phyloP scores from a whole-genome alignment of 1,284 basidiomycete genomes.

The Termitomyces sp. region DNA sequence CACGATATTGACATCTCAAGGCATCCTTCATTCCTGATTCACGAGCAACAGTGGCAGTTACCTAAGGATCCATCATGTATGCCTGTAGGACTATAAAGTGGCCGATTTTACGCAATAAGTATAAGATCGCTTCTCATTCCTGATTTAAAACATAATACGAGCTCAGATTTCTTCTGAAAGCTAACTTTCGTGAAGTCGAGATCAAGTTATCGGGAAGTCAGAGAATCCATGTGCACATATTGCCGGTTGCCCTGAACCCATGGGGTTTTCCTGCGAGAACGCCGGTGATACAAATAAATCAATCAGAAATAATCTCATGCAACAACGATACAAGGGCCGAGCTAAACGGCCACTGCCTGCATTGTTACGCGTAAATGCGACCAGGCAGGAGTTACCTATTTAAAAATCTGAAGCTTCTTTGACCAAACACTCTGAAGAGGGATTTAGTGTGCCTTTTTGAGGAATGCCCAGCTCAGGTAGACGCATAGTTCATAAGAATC shows the following conservation, averaged over 20 bases:
- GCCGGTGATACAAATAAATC: not conserved
- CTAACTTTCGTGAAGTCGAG: not conserved
- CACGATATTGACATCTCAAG: not conserved
- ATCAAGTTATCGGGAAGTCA: not conserved
- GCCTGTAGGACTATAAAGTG: not conserved
- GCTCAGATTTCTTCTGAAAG: not conserved
- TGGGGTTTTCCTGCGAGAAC: not conserved
- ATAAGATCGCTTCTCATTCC: slow-evolving; percentile 1
- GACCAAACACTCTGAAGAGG: not conserved
- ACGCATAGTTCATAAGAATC: not conserved
- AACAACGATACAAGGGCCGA: not conserved
- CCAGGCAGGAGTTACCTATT: not conserved
- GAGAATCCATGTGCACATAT: not conserved
- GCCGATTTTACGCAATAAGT: slow-evolving; percentile 2
- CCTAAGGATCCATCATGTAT: not conserved
- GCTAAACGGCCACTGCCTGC: not conserved
- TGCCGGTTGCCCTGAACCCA: not conserved
- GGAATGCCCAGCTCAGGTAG: not conserved
- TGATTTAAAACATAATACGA: not conserved
- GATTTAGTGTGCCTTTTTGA: not conserved
- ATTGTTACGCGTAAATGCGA: slow-evolving; percentile 6
- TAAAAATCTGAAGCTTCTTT: not conserved
- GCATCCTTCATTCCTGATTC: not conserved
- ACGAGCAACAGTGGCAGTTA: not conserved
- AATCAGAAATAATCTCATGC: not conserved